Conservation (phyloP, 441 rosid species). For the Erysimum pusillum region DNA sequence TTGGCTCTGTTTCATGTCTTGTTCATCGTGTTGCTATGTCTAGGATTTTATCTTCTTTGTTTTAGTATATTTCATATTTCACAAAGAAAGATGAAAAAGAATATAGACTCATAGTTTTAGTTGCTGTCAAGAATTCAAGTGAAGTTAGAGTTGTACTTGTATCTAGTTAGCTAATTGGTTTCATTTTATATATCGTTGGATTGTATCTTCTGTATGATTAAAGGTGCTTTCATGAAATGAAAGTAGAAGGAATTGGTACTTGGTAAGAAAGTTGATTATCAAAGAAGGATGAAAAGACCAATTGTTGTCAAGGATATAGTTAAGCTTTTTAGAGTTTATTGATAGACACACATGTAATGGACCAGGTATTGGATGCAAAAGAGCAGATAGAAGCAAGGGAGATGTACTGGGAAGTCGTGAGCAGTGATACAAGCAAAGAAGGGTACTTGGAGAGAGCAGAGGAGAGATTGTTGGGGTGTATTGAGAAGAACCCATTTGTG, state of each 20-base stretch:
- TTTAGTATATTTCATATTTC: constrained; percentile 2
- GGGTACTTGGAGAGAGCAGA: constrained; percentile 61
- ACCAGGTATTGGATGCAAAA: constrained; percentile 56
- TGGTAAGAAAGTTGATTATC: not conserved
- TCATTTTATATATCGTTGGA: not conserved
- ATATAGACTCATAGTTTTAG: not conserved
- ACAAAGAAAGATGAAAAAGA: not conserved
- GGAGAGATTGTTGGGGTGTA: constrained; percentile 55
- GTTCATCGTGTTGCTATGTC: not conserved
- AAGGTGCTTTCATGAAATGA: not conserved
- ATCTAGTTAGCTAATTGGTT: not conserved
- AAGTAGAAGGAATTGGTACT: not conserved
- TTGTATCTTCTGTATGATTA: not conserved
- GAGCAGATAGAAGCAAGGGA: constrained; percentile 74
- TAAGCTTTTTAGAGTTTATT: constrained; percentile 1
- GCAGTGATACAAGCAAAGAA: constrained; percentile 51
- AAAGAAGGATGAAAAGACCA: not conserved
- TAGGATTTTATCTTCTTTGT: constrained; percentile 1
- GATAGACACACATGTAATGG: constrained; percentile 25
- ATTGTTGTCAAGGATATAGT: not conserved
- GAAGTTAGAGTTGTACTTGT: not conserved
- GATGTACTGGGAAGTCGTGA: constrained; percentile 82
- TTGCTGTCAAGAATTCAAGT: not conserved
- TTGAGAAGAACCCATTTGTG: constrained; percentile 79
- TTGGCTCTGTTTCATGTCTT: not conserved